Base-by-base conservation (phyloP, 176 grass and related monocot genomes). In the Zoysia japonica region DNA sequence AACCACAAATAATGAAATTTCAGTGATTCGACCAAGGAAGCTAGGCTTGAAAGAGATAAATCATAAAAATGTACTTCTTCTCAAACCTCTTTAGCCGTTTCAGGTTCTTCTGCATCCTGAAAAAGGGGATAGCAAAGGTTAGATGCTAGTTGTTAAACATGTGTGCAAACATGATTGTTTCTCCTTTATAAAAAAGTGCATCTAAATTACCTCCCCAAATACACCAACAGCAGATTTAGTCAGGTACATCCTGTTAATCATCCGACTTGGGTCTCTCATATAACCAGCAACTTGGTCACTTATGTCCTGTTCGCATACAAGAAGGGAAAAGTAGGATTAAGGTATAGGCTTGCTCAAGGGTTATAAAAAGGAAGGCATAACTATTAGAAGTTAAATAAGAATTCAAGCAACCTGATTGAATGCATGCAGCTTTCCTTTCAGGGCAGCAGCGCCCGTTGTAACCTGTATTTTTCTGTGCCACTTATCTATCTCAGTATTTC, bases 381-480 rank as follows among this genome's bases (percentile, higher is more conserved):
- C 19, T 47, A 69, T 53, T 71, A 69, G 20, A 50, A 51, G 65
- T 47, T 81, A 74, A 59, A 69, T 78, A 87, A 50, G 45, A 11
- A 79, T 73, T 77, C 52, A 40, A 17, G 16, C 10, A 19, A 93
- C 94, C 91, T 97, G 94, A 91, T 97, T 97, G 83, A 97, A 97
- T 53, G 91, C 90, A 5, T 92, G 92, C 44, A 97, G 88, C 81
- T 94, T 97, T 68, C 89, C 95, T 80, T 85, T 98, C 75, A 98
- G 76, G 56, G 89, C 96, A 92, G 90, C 92, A 62, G 90, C 90
- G 44, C 96, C 96, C 5, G 88, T 91, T 55, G 89, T 94, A 48
- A 94, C 89, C 45, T 90, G 90, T 87, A 93, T 91, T 90, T 94
- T 94, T 80, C 92, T 90, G 63, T 98, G 92, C 92, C 96, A 98